These are phyloP conservation scores for Cytidiella melzeri DNA, from an alignment of 768 basidiomycete species.

Conservation along the genomic window DNA sequence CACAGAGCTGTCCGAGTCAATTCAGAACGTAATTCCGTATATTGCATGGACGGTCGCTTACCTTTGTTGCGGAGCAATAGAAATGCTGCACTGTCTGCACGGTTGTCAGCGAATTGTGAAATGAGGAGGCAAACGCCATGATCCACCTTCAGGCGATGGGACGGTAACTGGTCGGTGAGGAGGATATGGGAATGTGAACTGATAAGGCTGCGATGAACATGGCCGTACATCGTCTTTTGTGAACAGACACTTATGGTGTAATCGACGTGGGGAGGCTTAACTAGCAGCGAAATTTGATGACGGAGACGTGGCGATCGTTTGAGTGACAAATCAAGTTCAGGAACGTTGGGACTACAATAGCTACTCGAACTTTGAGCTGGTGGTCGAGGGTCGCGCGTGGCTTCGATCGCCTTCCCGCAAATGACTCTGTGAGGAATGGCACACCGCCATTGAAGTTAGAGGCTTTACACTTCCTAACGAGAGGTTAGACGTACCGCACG, in stretches of 20 bases:
- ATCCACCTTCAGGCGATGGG: background rate
- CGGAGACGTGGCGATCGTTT: background rate
- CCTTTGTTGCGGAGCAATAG: background rate
- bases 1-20: background rate
- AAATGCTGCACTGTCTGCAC: background rate
- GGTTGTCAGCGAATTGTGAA: too few species aligned
- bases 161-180: background rate
- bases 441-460: background rate
- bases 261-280: background rate
- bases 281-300: background rate
- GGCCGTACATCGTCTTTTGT: too few species aligned
- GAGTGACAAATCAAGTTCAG: background rate
- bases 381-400: too few species aligned
- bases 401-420: background rate
- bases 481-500: too few species aligned
- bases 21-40: too few species aligned
- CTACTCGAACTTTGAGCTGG: too few species aligned
- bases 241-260: background rate
- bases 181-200: background rate
- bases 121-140: too few species aligned
- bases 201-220: too few species aligned
- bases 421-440: background rate
- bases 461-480: background rate
- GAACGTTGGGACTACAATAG: background rate
- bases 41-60: background rate